Evolutionary conservation across 345 rosid genomes (phyloP), one percentile per base, ranked within the genome.

Genomic region (Bruguiera gymnorhiza): DNA sequence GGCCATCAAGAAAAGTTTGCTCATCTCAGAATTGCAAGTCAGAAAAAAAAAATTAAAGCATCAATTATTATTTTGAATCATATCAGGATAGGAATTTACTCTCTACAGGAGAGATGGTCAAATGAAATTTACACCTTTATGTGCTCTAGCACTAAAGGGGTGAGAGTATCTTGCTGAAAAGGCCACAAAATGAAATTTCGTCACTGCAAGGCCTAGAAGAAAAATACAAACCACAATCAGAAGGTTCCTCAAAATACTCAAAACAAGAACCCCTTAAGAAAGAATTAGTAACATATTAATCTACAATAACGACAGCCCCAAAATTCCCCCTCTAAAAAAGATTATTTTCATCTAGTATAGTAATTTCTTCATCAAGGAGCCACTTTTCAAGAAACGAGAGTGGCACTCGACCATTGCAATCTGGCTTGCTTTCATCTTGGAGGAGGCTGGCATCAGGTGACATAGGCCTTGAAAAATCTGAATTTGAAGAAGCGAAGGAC

Each of bases 351-450:
- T 85, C 87, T 73, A 83, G 67, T 65, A 62, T 39, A 67, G 67
- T 53, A 68, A 76, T 72, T 76, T 79, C 82, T 57, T 87, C 96
- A 60, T 90, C 93, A 69, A 83, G 78, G 21, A 86, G 83, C 91
- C 93, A 90, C 62, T 87, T 84, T 77, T 90, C 96, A 62, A 90
- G 80, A 83, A 84, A 65, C 26, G 90, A 84, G 70, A 82, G 74
- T 26, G 82, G 85, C 68, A 78, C 70, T 73, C 81, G 84, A 31
- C 52, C 67, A 43, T 51, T 60, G 54, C 61, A 65, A 69, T 71
- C 82, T 59, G 82, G 83, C 70, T 81, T 86, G 73, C 76, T 75
- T 54, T 84, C 90, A 68, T 79, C 87, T 72, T 79, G 89, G 71
- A 79, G 71, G 68, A 79, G 55, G 69, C 77, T 70, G 26, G 74